phyloP scores from a whole-genome alignment of 768 basidiomycete species.

The Tylopilus cervinicoccineus region DNA sequence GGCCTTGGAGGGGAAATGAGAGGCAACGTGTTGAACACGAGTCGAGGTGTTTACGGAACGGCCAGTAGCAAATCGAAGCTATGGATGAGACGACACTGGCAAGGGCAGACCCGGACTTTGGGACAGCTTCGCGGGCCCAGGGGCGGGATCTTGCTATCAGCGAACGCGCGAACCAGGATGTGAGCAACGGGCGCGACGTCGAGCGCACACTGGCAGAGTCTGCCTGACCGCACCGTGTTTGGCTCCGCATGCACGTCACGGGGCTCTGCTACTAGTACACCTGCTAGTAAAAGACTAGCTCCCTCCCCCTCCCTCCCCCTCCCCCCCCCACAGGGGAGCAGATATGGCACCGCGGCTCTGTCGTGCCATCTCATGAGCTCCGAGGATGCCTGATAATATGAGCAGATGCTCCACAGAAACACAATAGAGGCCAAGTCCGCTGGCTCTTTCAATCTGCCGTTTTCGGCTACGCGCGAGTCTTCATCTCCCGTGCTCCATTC shows the following conservation, averaged over 20 bases:
- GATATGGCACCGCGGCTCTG: neutral
- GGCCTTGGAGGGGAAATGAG: constrained; percentile 33
- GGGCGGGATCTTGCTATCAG: neutral
- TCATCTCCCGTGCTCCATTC: constrained; percentile 7
- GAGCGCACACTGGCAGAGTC: neutral
- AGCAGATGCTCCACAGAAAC: neutral
- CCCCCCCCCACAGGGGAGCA: neutral
- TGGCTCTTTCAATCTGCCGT: constrained; percentile 19
- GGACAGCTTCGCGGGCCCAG: neutral
- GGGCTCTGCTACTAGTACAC: neutral
- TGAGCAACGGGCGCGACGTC: constrained; percentile 1
- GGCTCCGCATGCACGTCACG: constrained; percentile 9
- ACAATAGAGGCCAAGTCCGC: constrained; percentile 4
- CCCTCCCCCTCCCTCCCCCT: too few species aligned
- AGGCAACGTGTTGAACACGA: constrained; percentile 79
- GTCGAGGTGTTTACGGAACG: constrained; percentile 39
- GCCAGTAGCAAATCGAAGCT: constrained; percentile 1
- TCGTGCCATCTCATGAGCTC: neutral
- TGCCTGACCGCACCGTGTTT: constrained; percentile 3
- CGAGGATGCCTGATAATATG: neutral
- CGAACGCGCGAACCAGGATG: neutral
- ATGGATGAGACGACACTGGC: neutral
- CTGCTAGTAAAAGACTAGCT: neutral
- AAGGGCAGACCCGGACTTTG: neutral
- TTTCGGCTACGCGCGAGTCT: constrained; percentile 11